Evolutionary conservation across 2,329 filamentous ascomycete genomes (phyloP), one percentile per base, ranked within the genome.

Genomic region (Penicillium sp.): DNA sequence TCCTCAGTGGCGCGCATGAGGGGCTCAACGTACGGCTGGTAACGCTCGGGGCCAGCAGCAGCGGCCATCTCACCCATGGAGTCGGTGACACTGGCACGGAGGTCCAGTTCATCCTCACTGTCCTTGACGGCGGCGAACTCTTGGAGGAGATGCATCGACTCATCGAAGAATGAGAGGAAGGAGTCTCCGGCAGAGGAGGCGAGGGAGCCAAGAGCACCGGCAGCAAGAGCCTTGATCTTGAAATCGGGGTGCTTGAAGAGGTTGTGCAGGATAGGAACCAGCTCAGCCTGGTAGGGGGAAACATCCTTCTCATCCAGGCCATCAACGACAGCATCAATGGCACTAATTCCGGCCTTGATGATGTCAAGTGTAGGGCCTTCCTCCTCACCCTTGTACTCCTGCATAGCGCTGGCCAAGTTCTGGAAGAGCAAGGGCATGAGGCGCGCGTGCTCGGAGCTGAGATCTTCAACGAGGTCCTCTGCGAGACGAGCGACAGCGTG

Each of bases 1-100:
- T 97, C 93, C 77, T 97, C 93, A 65, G 91, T 96, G 15, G 93
- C 89, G 69, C 88, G 84, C 90, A 99, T 96, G 58, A 97, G 82
- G 42, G 91, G 91, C 71, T 89, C 83, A 37, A 97, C 93, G 71
- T 93, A 97, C 15, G 90, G 90, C 80, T 96, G 88, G 82, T 97
- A 97, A 48, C 89, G 83, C 73, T 90, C 84, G 37, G 90, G 81
- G 21, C 94, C 94, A 59, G 97, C 93, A 54, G 94, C 91, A 57
- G 88, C 82, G 42, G 94, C 93, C 71, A 97, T 95, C 74, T 93
- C 92, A 58, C 93, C 93, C 82, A 99, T 89, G 25, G 93, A 88
- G 78, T 99, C 94, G 67, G 91, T 92, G 40, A 95, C 91, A 57
- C 91, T 90, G 66, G 91, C 92, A 67, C 94, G 88, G 35, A 97